Conservation (phyloP, 129 eudicot species). For the Tagetes erecta region DNA sequence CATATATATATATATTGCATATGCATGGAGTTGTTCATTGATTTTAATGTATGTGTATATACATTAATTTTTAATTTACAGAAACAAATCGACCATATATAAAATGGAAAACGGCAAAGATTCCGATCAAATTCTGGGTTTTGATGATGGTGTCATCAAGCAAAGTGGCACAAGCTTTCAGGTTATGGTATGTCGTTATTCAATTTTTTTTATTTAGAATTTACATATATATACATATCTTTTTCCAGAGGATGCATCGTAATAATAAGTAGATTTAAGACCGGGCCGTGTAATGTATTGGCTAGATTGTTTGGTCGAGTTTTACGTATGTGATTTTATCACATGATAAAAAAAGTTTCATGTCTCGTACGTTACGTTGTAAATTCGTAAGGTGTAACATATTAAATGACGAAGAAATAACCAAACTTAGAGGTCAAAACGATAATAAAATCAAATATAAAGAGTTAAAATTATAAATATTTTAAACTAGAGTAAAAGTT, state of each 20-base stretch:
- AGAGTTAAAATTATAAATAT: too few species aligned
- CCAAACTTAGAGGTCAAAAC: too few species aligned
- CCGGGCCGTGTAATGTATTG: too few species aligned
- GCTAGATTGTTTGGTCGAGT: too few species aligned
- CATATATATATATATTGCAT: not conserved
- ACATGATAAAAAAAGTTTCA: too few species aligned
- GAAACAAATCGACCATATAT: not conserved
- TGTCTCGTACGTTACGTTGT: too few species aligned
- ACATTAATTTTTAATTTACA: not conserved
- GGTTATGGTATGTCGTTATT: slow-evolving; percentile 21
- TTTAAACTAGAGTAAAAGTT: too few species aligned
- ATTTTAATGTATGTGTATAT: not conserved
- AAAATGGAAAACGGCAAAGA: slow-evolving; percentile 44
- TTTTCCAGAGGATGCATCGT: not conserved
- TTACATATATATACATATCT: not conserved
- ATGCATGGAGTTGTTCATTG: slow-evolving; percentile 11
- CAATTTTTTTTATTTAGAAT: not conserved
- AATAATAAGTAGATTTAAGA: too few species aligned
- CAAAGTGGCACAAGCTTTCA: slow-evolving; percentile 30
- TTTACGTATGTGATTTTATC: too few species aligned
- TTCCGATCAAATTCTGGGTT: slow-evolving; percentile 43
- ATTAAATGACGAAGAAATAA: too few species aligned
- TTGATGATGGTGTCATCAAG: slow-evolving; percentile 31
- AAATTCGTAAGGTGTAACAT: too few species aligned
- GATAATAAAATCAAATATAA: too few species aligned